Percentiles rank a stretch among this genome's conserved stretches.
These are phyloP conservation scores for Celoporthe dispersa DNA, from an alignment of 2,329 filamentous ascomycete genomes.

Conservation along the genomic window DNA sequence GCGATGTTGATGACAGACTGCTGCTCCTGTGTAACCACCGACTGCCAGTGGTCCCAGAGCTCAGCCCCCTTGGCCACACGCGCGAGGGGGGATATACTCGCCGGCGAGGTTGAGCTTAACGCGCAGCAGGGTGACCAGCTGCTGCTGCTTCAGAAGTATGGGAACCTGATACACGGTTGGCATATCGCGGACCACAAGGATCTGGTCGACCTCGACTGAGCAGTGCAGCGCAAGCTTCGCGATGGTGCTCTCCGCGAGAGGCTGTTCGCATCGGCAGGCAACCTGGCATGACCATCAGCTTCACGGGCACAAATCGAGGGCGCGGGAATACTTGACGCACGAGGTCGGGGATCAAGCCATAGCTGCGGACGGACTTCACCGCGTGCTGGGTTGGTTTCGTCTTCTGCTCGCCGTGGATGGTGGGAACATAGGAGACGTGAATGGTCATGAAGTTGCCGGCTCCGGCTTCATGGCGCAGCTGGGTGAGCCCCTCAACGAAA, in stretches of 20 bases:
- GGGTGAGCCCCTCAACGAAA: constrained; percentile 84
- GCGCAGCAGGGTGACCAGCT: constrained; percentile 70
- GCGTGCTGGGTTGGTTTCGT: constrained; percentile 96
- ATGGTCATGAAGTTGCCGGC: constrained; percentile 86
- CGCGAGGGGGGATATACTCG: constrained; percentile 55
- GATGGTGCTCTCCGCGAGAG: constrained; percentile 74
- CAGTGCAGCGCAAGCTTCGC: constrained; percentile 90
- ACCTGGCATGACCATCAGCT: constrained; percentile 58
- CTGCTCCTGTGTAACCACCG: constrained; percentile 69
- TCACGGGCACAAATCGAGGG: constrained; percentile 16
- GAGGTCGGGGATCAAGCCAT: constrained; percentile 73
- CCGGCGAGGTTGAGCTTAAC: constrained; percentile 67
- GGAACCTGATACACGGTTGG: constrained; percentile 93
- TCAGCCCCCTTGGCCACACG: constrained; percentile 65
- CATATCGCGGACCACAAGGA: constrained; percentile 89
- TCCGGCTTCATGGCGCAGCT: constrained; percentile 74
- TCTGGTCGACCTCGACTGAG: constrained; percentile 83
- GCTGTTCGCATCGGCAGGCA: constrained; percentile 85
- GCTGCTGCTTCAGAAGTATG: constrained; percentile 84
- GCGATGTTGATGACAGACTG: constrained; percentile 78
- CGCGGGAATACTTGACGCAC: constrained; percentile 45
- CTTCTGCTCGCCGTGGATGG: constrained; percentile 76
- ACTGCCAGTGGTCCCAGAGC: constrained; percentile 80
- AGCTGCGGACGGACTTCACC: constrained; percentile 81
- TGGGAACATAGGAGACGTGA: constrained; percentile 85